A percentile compares a stretch with the other conserved stretches of the same genome.
These are phyloP conservation scores for Suillus plorans DNA, from an alignment of 768 basidiomycete species.

Conservation along the genomic window DNA sequence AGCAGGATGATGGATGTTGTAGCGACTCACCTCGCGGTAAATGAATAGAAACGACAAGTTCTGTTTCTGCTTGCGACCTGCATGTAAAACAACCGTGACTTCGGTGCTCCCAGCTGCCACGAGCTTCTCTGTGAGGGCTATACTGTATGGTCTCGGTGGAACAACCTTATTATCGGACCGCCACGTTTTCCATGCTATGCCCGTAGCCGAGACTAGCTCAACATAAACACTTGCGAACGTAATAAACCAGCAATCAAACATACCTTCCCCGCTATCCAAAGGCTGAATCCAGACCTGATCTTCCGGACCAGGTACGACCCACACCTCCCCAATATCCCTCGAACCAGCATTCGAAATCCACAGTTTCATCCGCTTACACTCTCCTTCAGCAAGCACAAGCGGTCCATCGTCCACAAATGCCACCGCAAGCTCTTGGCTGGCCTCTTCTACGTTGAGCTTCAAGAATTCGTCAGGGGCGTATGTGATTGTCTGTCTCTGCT, in stretches of 20 bases:
- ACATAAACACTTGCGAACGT: background rate
- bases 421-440: constrained; percentile 61
- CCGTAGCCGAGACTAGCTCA: constrained; percentile 14
- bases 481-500: constrained; percentile 63
- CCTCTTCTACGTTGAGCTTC: constrained; percentile 59
- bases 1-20: background rate
- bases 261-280: constrained; percentile 22
- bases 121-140: constrained; percentile 43
- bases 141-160: constrained; percentile 42
- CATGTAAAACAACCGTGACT: constrained; percentile 56
- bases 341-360: constrained; percentile 69
- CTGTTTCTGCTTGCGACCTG: constrained; percentile 44
- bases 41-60: constrained; percentile 64
- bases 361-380: constrained; percentile 53
- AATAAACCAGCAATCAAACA: constrained; percentile 9
- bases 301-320: constrained; percentile 60
- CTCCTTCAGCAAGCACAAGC: constrained; percentile 65
- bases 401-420: constrained; percentile 54
- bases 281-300: constrained; percentile 60
- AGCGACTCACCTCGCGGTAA: constrained; percentile 55
- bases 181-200: constrained; percentile 37
- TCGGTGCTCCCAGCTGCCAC: constrained; percentile 49
- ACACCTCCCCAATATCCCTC: constrained; percentile 61
- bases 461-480: constrained; percentile 72
- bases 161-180: constrained; percentile 53